Base-by-base conservation (phyloP, 225 moss, liverwort and hornwort genomes). In the Sphagnum contortum region DNA sequence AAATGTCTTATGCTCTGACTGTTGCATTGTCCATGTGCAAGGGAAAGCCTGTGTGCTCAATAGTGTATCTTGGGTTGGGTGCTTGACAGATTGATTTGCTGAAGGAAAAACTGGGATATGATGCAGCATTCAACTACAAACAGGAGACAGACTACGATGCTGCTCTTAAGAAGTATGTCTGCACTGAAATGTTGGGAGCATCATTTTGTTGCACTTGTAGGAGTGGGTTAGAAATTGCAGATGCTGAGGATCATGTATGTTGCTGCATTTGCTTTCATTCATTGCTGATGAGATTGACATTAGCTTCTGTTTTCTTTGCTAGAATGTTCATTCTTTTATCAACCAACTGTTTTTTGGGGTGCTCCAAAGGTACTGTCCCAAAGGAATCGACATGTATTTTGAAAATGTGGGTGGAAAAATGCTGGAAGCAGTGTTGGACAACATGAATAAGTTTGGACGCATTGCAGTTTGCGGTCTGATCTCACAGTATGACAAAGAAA, bases 381-480 rank as follows among this genome's bases (percentile, higher is more conserved):
- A 48, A 12, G 86, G 83, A 44, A 76, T 87, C 12, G 86, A 86
- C 69, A 83, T 80, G 80, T 80, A 83, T 55, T 86, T 83, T 50
- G 86, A 86, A 51, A 86, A 83, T 14, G 83, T 80, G 61, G 86
- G 86, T 13, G 86, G 86, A 59, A 69, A 75, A 68, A 77, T 6
- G 60, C 57, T 86, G 44, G 86, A 86, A 50, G 82, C 82, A 5
- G 86, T 75, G 52, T 69, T 86, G 48, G 71, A 80, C 8, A 75
- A 46, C 11, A 86, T 86, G 74, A 83, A 83, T 4, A 12, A 66
- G 7, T 74, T 73, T 5, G 86, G 80, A 49, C 86, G 80, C 45
- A 71, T 83, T 29, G 80, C 77, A 62, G 73, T 77, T 57, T 75
- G 77, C 10, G 83, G 83, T 62, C 61, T 83, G 73, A 68, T 86